phyloP scores from a whole-genome alignment of 208 protist species.

The Acanthamoeba rhysodes region DNA sequence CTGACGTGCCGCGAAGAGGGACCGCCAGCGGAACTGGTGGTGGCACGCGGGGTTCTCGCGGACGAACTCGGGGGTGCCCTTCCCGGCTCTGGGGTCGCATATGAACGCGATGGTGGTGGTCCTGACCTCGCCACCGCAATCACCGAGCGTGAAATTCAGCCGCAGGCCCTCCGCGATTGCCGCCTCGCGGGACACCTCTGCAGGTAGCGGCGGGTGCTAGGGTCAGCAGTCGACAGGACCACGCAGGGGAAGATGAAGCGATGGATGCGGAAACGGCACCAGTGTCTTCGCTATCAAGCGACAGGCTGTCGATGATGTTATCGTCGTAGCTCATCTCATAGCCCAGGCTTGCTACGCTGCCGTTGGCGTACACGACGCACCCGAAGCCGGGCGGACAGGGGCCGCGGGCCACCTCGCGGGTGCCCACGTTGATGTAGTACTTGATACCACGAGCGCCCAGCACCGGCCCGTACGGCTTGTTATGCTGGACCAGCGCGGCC shows the following conservation, averaged over 20 bases:
- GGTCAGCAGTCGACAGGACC: neutral
- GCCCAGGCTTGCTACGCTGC: slow-evolving; percentile 29
- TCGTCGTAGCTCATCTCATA: slow-evolving; percentile 56
- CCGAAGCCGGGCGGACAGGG: slow-evolving; percentile 49
- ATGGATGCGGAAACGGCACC: neutral
- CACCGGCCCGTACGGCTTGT: slow-evolving; percentile 60
- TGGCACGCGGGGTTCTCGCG: slow-evolving; percentile 51
- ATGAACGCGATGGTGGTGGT: slow-evolving; percentile 53
- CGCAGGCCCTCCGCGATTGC: neutral
- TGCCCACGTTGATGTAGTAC: slow-evolving; percentile 71
- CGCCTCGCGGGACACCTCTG: slow-evolving; percentile 14
- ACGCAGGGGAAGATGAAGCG: neutral
- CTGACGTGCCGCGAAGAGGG: slow-evolving; percentile 40
- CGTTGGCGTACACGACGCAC: slow-evolving; percentile 31
- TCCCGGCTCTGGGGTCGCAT: slow-evolving; percentile 12
- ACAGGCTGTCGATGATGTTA: neutral
- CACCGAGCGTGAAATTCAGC: slow-evolving; percentile 47
- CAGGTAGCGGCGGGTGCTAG: no score
- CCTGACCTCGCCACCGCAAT: neutral
- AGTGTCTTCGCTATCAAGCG: neutral
- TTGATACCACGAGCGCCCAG: neutral
- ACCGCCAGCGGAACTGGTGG: slow-evolving; percentile 64
- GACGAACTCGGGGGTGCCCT: slow-evolving; percentile 44
- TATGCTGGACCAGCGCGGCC: neutral
- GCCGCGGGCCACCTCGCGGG: neutral